Conservation (phyloP, 805 yeast genomes). For the Kockiozyma suomiensis region DNA sequence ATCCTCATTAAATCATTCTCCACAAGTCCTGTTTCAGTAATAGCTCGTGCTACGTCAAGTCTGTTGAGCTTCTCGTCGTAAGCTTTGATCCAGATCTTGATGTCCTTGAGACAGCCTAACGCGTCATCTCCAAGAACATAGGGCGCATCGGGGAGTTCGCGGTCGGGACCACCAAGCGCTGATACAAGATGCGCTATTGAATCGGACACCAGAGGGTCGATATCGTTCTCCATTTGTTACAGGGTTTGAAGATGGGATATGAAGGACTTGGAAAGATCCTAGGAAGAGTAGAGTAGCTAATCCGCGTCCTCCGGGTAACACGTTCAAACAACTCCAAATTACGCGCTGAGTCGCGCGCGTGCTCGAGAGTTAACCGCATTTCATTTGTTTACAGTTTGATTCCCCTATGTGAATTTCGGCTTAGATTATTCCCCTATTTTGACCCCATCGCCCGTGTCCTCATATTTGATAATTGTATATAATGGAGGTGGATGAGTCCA, state of each 20-base stretch:
- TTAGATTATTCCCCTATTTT: neutral
- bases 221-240: constrained; percentile 5
- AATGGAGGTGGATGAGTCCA: neutral
- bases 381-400: neutral
- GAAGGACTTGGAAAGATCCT: neutral
- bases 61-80: constrained; percentile 74
- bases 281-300: neutral
- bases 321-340: neutral
- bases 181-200: constrained; percentile 55
- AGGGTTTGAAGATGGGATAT: too few species aligned
- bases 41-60: constrained; percentile 84
- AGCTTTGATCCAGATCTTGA: constrained; percentile 82
- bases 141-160: constrained; percentile 52
- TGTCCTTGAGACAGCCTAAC: constrained; percentile 77
- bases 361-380: neutral
- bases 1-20: constrained; percentile 73
- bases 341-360: neutral
- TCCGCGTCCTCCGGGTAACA: constrained; percentile 11
- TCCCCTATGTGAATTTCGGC: too few species aligned
- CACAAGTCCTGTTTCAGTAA: constrained; percentile 77
- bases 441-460: neutral
- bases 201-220: neutral
- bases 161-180: constrained; percentile 89
- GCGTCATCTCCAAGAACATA: constrained; percentile 90
- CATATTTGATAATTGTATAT: neutral